Conservation (phyloP, 257 asterid genomes). For the Solanum medicagineum region DNA sequence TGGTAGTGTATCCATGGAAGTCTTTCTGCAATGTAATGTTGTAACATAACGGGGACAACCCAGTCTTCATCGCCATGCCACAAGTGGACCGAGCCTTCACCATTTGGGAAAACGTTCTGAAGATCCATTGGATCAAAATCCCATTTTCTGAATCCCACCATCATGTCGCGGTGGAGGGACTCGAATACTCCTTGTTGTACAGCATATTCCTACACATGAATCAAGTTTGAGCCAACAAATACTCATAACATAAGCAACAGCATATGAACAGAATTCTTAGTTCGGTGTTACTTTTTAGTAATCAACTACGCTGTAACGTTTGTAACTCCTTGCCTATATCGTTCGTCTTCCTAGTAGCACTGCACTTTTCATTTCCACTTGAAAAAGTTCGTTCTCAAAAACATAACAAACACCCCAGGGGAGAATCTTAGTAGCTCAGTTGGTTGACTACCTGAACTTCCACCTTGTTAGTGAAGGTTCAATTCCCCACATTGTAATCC, state of each 20-base stretch:
- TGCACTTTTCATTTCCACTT: not conserved
- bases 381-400: not conserved
- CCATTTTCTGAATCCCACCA: constrained; percentile 39
- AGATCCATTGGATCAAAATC: constrained; percentile 42
- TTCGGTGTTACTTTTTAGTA: not conserved
- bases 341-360: not conserved
- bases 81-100: constrained; percentile 36
- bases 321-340: not conserved
- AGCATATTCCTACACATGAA: constrained; percentile 19
- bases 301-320: not conserved
- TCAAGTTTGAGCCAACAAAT: not conserved
- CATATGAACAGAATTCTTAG: not conserved
- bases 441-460: no score
- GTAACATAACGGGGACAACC: constrained; percentile 33
- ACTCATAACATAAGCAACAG: not conserved
- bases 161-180: constrained; percentile 39
- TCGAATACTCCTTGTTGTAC: constrained; percentile 32
- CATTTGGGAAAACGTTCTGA: constrained; percentile 10
- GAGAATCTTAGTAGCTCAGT: no score
- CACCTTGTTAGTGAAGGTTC: no score
- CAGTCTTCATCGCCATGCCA: constrained; percentile 50
- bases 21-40: constrained; percentile 23
- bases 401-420: not conserved
- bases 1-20: constrained; percentile 28
- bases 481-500: no score